Conservation (phyloP, 345 rosid species). For the Bruguiera gymnorhiza region DNA sequence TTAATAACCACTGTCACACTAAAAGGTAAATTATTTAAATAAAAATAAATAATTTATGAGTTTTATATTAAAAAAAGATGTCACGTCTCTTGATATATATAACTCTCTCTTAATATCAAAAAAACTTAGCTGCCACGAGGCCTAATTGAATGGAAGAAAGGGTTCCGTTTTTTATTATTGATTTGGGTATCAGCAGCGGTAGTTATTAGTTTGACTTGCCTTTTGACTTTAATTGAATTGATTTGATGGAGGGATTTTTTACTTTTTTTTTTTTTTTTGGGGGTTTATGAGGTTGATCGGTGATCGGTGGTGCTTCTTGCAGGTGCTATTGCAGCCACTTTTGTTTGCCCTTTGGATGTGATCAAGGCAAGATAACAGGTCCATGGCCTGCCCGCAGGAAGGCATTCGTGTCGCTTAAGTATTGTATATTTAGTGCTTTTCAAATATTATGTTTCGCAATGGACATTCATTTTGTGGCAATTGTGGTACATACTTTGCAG, state of each 20-base stretch:
- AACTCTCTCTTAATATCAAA: too few relatives aligned
- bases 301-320: constrained; percentile 11
- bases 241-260: not conserved
- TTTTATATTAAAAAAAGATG: too few relatives aligned
- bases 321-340: constrained; percentile 95
- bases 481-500: not conserved
- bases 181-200: not conserved
- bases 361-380: constrained; percentile 94
- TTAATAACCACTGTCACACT: too few relatives aligned
- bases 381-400: constrained; percentile 64
- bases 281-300: not conserved
- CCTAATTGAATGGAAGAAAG: not conserved
- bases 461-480: not conserved
- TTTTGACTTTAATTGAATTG: not conserved
- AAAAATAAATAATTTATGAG: too few relatives aligned
- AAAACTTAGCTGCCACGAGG: too few relatives aligned
- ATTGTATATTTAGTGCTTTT: constrained; percentile 12
- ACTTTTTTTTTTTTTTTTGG: not conserved
- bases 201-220: not conserved
- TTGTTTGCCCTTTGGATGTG: constrained; percentile 94
- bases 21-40: too few relatives aligned
- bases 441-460: not conserved
- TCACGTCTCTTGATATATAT: too few relatives aligned
- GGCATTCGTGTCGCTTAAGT: constrained; percentile 59
- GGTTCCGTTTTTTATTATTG: not conserved